Evolutionary conservation across 139 green algal species (phyloP), one percentile per base, ranked within the genome.

Genomic region (Picochlorum sp.): DNA sequence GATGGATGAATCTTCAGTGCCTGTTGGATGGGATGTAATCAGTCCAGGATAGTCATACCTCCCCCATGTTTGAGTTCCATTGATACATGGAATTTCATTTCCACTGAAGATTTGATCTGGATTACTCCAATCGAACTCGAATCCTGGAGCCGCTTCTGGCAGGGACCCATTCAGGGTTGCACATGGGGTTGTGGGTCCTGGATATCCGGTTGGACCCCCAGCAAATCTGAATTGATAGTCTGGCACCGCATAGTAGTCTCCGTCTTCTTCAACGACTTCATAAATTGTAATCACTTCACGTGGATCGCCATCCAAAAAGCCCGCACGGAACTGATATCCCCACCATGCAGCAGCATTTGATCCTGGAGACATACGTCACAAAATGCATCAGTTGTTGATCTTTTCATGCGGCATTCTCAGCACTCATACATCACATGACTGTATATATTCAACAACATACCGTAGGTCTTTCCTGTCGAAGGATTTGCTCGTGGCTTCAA

Each of bases 271-370:
- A 7, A 67, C 60, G 9, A 74, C 61, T 58, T 87, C 80, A 38
- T 87, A 85, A 20, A 86, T 80, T 30, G 79, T 86, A 30, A 82
- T 69, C 4, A 86, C 69, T 30, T 87, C 80, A 16, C 79, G 69
- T 5, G 45, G 47, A 16, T 73, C 47, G 30, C 66, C 71, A 65
- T 82, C 61, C 45, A 69, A 58, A 60, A 81, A 86, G 7, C 65
- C 65, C 26, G 62, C 67, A 4, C 73, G 60, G 60, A 72, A 85
- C 45, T 86, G 74, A 64, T 85, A 86, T 34, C 80, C 80, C 74
- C 69, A 87, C 20, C 66, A 73, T 15, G 81, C 76, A 4, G 80
- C 80, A 23, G 81, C 81, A 59, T 87, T 87, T 52, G 34, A 65
- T 24, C 77, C 47, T 54, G 47, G 18, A 20, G 11, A 54, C n/a